Evolutionary conservation across 1,284 basidiomycete genomes (phyloP), one percentile per base, ranked within the genome.

Genomic region (Agroathelia rolfsii): DNA sequence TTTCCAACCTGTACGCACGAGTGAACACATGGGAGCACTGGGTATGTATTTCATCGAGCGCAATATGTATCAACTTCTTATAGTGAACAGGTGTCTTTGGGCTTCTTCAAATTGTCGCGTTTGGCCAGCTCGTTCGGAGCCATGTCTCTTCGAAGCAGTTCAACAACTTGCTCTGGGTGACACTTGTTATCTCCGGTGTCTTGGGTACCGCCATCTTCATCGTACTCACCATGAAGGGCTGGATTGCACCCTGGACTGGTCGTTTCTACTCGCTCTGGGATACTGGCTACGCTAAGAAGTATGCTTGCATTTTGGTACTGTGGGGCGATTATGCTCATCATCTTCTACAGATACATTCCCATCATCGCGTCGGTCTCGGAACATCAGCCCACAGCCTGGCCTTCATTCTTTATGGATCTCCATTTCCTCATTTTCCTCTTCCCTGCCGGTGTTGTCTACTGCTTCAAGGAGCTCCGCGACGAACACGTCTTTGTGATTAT

Each of bases 291-390:
- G 95, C 94, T 39, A 95, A 95, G 61, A 88, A 92, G 85, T 89
- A 50, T 32, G 69, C 60, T 17, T 23, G 34, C 25, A 34, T 23
- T 18, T 19, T 23, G 12, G n/a, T n/a, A n/a, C n/a, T 40, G 22
- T 23, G 19, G 11, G 38, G 26, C 39, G 37, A 30, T 41, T 13
- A 19, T 27, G 10, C 13, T 21, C n/a, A 38, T 34, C n/a, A 31
- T 36, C 22, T 21, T 41, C 24, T n/a, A n/a, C 47, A 88, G 86
- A 53, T 85, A 90, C 56, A 90, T 96, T 49, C 93, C 93, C 21
- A 97, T 98, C 64, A 97, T 99, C 51, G 95, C 95, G 5, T 97
- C 94, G 13, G 95, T 97, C 13, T 96, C 92, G n/a, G 95, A 98
- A 61, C 95, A 99, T 62, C 95, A 99, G 57, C 95, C 95, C 10